Base-by-base conservation (phyloP, 129 eudicot genomes). In the Saposhnikovia divaricata region DNA sequence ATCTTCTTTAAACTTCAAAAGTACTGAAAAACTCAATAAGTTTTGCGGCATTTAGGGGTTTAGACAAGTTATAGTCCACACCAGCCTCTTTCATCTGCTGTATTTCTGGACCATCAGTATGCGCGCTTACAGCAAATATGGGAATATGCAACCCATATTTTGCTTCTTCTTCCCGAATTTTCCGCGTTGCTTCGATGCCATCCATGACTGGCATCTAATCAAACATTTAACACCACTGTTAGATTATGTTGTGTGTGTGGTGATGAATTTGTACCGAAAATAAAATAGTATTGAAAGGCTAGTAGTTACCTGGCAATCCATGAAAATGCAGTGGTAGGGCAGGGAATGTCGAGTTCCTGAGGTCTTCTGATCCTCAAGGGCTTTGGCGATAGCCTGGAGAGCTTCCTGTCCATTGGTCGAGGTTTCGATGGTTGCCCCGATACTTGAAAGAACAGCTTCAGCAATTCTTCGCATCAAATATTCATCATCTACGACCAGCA, bases 301-400 rank as follows among this genome's bases (percentile, higher is more conserved):
- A 1, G 4, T 31, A 14, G 13, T 82, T 85, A 90, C 95, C 90
- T 90, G 80, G 61, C 85, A 90, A 66, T 88, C 95, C 92, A 90
- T 88, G 51, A 90, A 84, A 46, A 90, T 83, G n/a, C 37, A 34
- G 37, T 34, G 2, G 37, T 34, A 34, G 37, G 37, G 37, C 37
- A 34, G 37, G 37, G 37, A 34, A 34, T 34, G 37, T 34, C 2
- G 37, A 34, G 37, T 34, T 34, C 2, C 37, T 0, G 37, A 34
- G 34, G 5, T 28, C 51, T 16, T 40, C 9, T 15, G 25, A 12
- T 15, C 40, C 39, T 71, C 25, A 0, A 2, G 53, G 9, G 34
- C 63, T 19, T 57, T 65, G 16, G 78, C 77, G 13, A 57, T 2
- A 48, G 48, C 9, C 37, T 34, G 37, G 37, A 34, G 37, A 34